Evolutionary conservation across 2,329 filamentous ascomycete species (phyloP), one percentile per base, ranked within the genome.

Genomic region (Phyllachora maydis): DNA sequence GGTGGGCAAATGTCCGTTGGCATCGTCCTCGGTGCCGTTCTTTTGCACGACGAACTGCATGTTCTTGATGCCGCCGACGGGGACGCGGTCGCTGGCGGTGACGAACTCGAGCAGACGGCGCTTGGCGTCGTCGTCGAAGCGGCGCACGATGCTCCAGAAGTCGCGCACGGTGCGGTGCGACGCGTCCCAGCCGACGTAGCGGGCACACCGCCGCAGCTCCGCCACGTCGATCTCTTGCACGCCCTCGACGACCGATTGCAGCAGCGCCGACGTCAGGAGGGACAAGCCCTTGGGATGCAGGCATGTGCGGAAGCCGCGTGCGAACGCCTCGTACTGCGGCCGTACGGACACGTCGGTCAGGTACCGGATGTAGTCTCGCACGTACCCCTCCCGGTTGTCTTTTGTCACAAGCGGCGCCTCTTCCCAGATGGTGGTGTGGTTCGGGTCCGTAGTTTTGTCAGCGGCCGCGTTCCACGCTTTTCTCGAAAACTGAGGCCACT

Each of bases 41-140:
- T 65, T 69, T 46, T 85, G 75, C 20, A 98, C 61, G 9, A 78
- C 65, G 45, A 95, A 95, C 38, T 76, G 70, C 22, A 95, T 53
- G 35, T 76, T 81, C 31, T 65, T 63, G 39, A 83, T 68, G 3
- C 88, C 88, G 11, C 78, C 82, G 0, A 92, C 77, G 0, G 88
- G 88, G 2, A 95, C 65, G 3, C 88, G 65, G 40, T 93, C 83
- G 36, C 73, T 85, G 1, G 85, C 85, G 9, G 88, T 98, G 15
- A 98, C 83, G 39, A 98, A 98, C 43, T 93, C 82, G 16, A 98
- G 57, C 16, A 98, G 51, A 36, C 66, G 68, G 24, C 69, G 64
- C 46, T 74, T 74, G 56, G 83, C 74, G 21, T 62, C 56, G 10
- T 72, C 58, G 28, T 67, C 59, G 39, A 65, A 88, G 17, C 43